phyloP scores from a whole-genome alignment of 192 early-diverging fungal genomes.

The Umbelopsis sp. region DNA sequence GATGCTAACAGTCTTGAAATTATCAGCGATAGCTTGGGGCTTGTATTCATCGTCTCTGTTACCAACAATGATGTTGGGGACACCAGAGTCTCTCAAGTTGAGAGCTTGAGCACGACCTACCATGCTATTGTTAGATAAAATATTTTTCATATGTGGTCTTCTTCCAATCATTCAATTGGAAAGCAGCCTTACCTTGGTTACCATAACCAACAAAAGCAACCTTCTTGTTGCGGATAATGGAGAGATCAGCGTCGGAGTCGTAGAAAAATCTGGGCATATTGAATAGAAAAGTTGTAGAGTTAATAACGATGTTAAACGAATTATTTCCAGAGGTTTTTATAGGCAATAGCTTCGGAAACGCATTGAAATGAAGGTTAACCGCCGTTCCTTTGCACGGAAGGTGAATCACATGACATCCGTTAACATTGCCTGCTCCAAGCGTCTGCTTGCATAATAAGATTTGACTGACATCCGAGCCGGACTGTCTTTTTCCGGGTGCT shows the following conservation, averaged over 20 bases:
- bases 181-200: slow-evolving; percentile 25
- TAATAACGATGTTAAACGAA: neutral
- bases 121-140: neutral
- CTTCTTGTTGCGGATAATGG: slow-evolving; percentile 30
- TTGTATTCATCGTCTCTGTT: slow-evolving; percentile 30
- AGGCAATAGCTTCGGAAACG: neutral
- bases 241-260: slow-evolving; percentile 26
- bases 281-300: neutral
- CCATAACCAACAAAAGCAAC: slow-evolving; percentile 29
- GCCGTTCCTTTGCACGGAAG: neutral
- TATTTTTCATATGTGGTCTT: too few relatives aligned
- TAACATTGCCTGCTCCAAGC: neutral
- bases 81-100: slow-evolving; percentile 27
- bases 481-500: neutral
- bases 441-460: slow-evolving; percentile 1
- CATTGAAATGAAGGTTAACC: slow-evolving; percentile 7
- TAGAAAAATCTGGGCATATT: slow-evolving; percentile 18
- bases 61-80: slow-evolving; percentile 22
- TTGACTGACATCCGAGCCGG: neutral
- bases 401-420: slow-evolving; percentile 7
- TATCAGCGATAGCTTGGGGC: slow-evolving; percentile 18
- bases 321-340: neutral
- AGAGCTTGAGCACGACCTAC: slow-evolving; percentile 22
- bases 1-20: slow-evolving; percentile 14
- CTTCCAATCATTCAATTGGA: neutral